Conservation (phyloP, 805 yeast species). For the Ogataea naganishii region DNA sequence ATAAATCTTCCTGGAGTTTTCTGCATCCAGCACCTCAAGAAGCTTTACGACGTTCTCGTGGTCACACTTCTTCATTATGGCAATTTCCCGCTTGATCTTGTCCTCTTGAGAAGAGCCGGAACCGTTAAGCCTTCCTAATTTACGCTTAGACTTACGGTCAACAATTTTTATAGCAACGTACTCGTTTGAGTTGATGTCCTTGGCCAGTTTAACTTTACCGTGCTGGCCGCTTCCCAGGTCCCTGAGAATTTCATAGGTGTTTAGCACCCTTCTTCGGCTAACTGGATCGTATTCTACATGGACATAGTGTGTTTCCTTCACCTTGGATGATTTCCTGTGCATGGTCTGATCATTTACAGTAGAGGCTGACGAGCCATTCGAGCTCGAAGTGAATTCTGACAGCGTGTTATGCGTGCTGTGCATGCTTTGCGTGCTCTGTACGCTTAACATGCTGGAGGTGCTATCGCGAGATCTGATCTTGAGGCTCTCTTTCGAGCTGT, state of each 20-base stretch:
- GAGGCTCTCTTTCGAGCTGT: too few relatives aligned
- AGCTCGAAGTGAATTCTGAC: too few relatives aligned
- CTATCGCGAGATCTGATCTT: too few relatives aligned
- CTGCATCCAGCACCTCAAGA: slow-evolving; percentile 83
- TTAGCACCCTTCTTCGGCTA: slow-evolving; percentile 69
- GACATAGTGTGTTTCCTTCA: slow-evolving; percentile 78
- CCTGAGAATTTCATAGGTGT: slow-evolving; percentile 78
- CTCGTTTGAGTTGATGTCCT: slow-evolving; percentile 52
- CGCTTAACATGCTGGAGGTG: too few relatives aligned
- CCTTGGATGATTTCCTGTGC: slow-evolving; percentile 34
- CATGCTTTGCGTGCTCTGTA: too few relatives aligned
- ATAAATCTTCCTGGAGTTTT: slow-evolving; percentile 74
- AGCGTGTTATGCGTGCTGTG: too few relatives aligned
- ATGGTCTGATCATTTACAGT: too few relatives aligned
- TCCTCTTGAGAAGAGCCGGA: slow-evolving; percentile 43
- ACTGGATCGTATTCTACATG: slow-evolving; percentile 84
- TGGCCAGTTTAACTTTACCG: slow-evolving; percentile 93
- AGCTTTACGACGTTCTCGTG: slow-evolving; percentile 91
- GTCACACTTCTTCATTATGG: slow-evolving; percentile 84
- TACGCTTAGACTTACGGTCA: slow-evolving; percentile 58
- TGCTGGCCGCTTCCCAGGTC: slow-evolving; percentile 97
- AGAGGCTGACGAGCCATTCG: too few relatives aligned
- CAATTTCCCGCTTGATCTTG: slow-evolving; percentile 77
- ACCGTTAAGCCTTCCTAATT: slow-evolving; percentile 32
- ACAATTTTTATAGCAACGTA: slow-evolving; percentile 92